phyloP scores from a whole-genome alignment of 1,284 basidiomycete genomes.

The Boletus hoseneyae region DNA sequence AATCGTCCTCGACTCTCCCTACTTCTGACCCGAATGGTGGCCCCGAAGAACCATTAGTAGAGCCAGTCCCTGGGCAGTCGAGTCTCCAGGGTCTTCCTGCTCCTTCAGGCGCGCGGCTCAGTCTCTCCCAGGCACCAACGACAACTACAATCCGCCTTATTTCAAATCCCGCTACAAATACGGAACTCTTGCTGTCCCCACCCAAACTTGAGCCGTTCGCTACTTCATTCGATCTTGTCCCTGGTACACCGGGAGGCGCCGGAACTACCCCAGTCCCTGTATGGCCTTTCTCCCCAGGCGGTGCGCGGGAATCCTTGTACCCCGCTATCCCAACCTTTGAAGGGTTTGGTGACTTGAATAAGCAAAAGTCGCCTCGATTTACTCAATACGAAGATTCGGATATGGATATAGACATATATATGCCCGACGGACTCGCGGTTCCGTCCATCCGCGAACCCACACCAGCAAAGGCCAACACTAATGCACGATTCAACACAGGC shows the following conservation, averaged over 20 bases:
- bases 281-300: slow-evolving; percentile 45
- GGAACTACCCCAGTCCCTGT: slow-evolving; percentile 27
- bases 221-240: slow-evolving; percentile 62
- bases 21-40: slow-evolving; percentile 29
- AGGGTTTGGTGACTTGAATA: slow-evolving; percentile 17
- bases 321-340: slow-evolving; percentile 51
- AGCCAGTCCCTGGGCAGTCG: slow-evolving; percentile 54
- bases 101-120: slow-evolving; percentile 52
- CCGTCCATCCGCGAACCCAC: slow-evolving; percentile 18
- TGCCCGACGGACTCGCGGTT: slow-evolving; percentile 35
- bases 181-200: slow-evolving; percentile 38
- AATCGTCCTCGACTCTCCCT: slow-evolving; percentile 52
- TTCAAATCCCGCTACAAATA: slow-evolving; percentile 32
- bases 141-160: slow-evolving; percentile 66
- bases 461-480: slow-evolving; percentile 13
- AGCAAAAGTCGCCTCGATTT: slow-evolving; percentile 15
- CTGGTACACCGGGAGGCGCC: slow-evolving; percentile 49
- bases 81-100: slow-evolving; percentile 55
- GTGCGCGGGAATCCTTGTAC: slow-evolving; percentile 40
- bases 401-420: slow-evolving; percentile 31
- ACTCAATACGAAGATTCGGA: slow-evolving; percentile 25
- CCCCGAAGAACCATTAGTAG: slow-evolving; percentile 23
- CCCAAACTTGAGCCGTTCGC: slow-evolving; percentile 61
- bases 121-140: slow-evolving; percentile 39
- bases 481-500: slow-evolving; percentile 18